Evolutionary conservation across 1,139 yeast genomes (phyloP).

Genomic region (Geotrichum siamense): DNA sequence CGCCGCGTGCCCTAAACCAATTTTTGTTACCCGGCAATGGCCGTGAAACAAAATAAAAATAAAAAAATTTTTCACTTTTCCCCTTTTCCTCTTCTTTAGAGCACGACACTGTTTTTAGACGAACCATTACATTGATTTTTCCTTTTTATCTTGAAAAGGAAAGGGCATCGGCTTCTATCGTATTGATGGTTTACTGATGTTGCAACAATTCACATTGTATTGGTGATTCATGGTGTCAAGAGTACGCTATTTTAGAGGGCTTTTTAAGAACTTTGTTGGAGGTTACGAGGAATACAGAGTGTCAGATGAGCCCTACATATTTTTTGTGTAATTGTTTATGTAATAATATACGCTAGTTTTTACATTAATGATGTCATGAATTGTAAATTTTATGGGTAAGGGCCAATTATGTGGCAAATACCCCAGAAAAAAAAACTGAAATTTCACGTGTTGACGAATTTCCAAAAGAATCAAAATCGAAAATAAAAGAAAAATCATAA

Average conservation of each 20-base stretch:
- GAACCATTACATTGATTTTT: constrained; percentile 19
- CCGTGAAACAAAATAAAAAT: too few species aligned
- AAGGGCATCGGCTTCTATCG: background rate
- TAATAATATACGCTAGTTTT: too few species aligned
- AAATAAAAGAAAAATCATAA: too few species aligned
- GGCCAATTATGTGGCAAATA: too few species aligned
- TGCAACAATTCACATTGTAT: constrained; percentile 6
- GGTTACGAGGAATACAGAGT: constrained; percentile 44
- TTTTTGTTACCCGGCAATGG: constrained; percentile 7
- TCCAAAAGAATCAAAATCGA: too few species aligned
- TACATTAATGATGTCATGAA: too few species aligned
- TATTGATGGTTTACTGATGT: constrained; percentile 5
- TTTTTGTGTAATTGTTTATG: too few species aligned
- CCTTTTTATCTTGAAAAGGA: background rate
- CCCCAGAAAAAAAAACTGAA: too few species aligned
- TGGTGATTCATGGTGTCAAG: constrained; percentile 44
- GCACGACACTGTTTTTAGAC: constrained; percentile 20
- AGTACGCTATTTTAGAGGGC: constrained; percentile 30
- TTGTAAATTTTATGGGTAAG: too few species aligned
- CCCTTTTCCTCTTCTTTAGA: constrained; percentile 6
- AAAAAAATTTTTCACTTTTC: background rate
- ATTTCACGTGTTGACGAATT: too few species aligned
- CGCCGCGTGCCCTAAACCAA: too few species aligned
- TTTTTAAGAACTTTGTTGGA: constrained; percentile 55
- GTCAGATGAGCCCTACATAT: constrained; percentile 53